These are phyloP conservation scores for Wickerhamiella occidentalis DNA, from an alignment of 805 yeast genomes.

Conservation along the genomic window DNA sequence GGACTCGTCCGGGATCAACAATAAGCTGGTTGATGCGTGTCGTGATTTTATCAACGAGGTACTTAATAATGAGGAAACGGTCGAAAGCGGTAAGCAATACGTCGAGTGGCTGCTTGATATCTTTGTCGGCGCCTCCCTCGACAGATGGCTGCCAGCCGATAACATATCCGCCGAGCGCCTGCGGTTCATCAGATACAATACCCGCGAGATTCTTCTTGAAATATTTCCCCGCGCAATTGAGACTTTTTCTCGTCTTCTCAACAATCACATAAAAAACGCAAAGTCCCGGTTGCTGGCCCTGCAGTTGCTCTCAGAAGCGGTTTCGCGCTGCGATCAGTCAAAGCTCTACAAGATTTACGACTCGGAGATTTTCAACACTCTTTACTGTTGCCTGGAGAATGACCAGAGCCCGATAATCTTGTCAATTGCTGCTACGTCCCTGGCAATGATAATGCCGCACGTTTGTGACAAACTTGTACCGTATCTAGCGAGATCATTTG, in stretches of 20 bases:
- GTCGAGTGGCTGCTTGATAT: conserved; percentile 22
- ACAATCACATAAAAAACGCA: conserved; percentile 29
- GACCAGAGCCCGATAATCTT: conserved; percentile 35
- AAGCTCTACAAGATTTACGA: conserved; percentile 20
- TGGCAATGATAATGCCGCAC: conserved; percentile 38
- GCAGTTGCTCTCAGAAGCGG: conserved; percentile 27
- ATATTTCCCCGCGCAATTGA: conserved; percentile 34
- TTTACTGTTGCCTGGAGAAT: conserved; percentile 23
- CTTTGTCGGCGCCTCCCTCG: conserved; percentile 17
- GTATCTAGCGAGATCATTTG: conserved; percentile 33
- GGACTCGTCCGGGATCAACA: conserved; percentile 45
- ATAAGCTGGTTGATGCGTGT: conserved; percentile 29
- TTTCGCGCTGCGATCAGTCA: conserved; percentile 18
- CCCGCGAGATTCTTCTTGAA: conserved; percentile 31
- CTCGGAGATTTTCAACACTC: conserved; percentile 19
- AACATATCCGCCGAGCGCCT: conserved; percentile 34
- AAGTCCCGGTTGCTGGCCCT: conserved; percentile 32
- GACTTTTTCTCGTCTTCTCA: conserved; percentile 30
- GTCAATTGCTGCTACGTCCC: conserved; percentile 29
- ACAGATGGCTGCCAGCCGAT: conserved; percentile 16
- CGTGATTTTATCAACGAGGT: conserved; percentile 24
- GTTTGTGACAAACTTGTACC: conserved; percentile 28
- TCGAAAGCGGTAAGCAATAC: conserved; percentile 14
- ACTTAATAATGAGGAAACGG: conserved; percentile 8
- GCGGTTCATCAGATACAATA: conserved; percentile 38